These are phyloP conservation scores for Tylopilus subfusipes DNA, from an alignment of 768 basidiomycete genomes.

Conservation along the genomic window DNA sequence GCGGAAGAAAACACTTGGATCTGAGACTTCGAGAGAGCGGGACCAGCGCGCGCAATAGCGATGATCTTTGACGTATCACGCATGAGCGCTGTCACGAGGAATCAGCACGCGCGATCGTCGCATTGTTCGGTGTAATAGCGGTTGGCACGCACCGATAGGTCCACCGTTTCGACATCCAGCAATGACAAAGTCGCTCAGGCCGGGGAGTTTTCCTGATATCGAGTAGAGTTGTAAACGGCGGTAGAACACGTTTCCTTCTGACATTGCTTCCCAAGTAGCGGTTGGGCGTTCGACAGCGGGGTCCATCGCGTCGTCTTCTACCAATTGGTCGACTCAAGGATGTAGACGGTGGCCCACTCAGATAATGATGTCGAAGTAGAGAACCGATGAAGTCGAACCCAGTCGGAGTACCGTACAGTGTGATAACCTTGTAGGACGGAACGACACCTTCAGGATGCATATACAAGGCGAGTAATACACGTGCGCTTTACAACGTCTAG, in stretches of 20 bases:
- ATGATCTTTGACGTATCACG: conserved; percentile 80
- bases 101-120: conserved; percentile 1
- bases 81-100: conserved; percentile 64
- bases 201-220: conserved; percentile 71
- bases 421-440: no score
- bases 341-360: background rate
- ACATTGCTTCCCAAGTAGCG: conserved; percentile 86
- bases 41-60: conserved; percentile 56
- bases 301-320: conserved; percentile 20
- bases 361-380: background rate
- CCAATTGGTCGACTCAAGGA: background rate
- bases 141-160: conserved; percentile 64
- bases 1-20: conserved; percentile 86
- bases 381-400: background rate
- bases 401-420: background rate
- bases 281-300: conserved; percentile 68
- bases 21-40: conserved; percentile 68
- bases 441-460: no score
- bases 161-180: conserved; percentile 85
- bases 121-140: background rate
- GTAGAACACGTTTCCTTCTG: conserved; percentile 85
- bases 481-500: conserved; percentile 8
- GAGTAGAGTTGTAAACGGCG: conserved; percentile 81
- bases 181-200: conserved; percentile 74
- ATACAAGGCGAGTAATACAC: background rate